Evolutionary conservation across 1,139 yeast genomes (phyloP).

Genomic region (Magnusiomyces fungicola): DNA sequence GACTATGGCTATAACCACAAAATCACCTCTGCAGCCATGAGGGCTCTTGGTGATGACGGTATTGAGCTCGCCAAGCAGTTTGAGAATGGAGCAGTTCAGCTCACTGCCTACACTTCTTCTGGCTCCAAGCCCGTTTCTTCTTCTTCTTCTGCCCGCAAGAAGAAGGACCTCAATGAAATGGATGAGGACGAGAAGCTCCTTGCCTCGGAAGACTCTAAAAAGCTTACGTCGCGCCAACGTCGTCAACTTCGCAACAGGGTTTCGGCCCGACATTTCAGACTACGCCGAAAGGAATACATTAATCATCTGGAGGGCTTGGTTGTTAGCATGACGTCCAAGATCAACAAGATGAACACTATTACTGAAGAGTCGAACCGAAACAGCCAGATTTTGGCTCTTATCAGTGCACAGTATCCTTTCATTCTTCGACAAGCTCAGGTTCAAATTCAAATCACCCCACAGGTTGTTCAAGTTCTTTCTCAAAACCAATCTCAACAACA

Average conservation of each 20-base stretch:
- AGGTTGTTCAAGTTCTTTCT: constrained; percentile 1
- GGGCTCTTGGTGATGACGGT: constrained; percentile 14
- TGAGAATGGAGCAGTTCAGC: constrained; percentile 5
- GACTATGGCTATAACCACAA: constrained; percentile 15
- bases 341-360: constrained; percentile 19
- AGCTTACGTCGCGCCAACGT: constrained; percentile 28
- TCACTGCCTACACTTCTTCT: neutral
- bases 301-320: constrained; percentile 28
- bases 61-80: constrained; percentile 6
- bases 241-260: constrained; percentile 31
- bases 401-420: neutral
- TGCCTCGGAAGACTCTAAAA: constrained; percentile 28
- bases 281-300: constrained; percentile 31
- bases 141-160: neutral
- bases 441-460: constrained; percentile 5
- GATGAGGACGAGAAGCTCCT: constrained; percentile 29
- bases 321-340: constrained; percentile 23
- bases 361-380: constrained; percentile 17
- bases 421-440: constrained; percentile 11
- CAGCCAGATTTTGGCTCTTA: constrained; percentile 9
- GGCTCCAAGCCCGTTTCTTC: neutral
- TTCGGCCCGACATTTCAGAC: constrained; percentile 31
- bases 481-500: constrained; percentile 6
- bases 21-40: constrained; percentile 15
- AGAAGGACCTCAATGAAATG: constrained; percentile 15